These are phyloP conservation scores for Macrotyloma uniflorum DNA, from an alignment of 306 rosid genomes.

Conservation along the genomic window DNA sequence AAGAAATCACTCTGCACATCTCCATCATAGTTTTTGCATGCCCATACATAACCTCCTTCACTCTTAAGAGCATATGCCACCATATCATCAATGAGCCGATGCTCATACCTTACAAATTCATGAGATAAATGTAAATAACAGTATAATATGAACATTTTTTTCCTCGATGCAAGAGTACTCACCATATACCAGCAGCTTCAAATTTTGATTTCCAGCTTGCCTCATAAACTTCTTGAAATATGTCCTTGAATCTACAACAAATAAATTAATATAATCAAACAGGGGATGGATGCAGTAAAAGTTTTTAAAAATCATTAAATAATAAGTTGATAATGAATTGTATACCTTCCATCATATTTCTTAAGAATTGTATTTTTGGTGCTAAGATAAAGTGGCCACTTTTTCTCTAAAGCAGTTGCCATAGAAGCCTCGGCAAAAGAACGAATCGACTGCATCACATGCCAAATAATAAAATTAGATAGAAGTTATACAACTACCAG, in stretches of 20 bases:
- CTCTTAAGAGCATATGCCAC: slow-evolving; percentile 98
- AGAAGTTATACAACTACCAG: slow-evolving; percentile 30
- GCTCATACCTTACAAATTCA: slow-evolving; percentile 83
- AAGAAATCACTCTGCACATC: slow-evolving; percentile 98
- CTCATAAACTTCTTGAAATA: slow-evolving; percentile 97
- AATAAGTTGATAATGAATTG: slow-evolving; percentile 25
- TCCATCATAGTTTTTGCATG: slow-evolving; percentile 99
- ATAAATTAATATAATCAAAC: slow-evolving; percentile 28
- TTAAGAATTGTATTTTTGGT: slow-evolving; percentile 96
- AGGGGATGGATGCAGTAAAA: neutral
- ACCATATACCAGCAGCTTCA: slow-evolving; percentile 98
- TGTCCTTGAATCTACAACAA: slow-evolving; percentile 92
- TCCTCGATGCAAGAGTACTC: slow-evolving; percentile 33
- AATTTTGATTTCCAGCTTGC: slow-evolving; percentile 87
- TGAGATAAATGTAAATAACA: slow-evolving; percentile 28
- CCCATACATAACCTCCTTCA: slow-evolving; percentile 99
- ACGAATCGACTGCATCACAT: slow-evolving; percentile 76
- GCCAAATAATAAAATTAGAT: slow-evolving; percentile 16
- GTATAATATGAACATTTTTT: neutral
- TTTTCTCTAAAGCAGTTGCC: slow-evolving; percentile 84
- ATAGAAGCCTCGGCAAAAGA: slow-evolving; percentile 91
- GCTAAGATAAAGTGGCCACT: slow-evolving; percentile 99
- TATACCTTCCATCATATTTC: slow-evolving; percentile 99
- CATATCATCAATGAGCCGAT: slow-evolving; percentile 99
- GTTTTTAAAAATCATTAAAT: slow-evolving; percentile 6